Evolutionary conservation across 345 rosid genomes (phyloP).

Genomic region (Mercurialis annua): DNA sequence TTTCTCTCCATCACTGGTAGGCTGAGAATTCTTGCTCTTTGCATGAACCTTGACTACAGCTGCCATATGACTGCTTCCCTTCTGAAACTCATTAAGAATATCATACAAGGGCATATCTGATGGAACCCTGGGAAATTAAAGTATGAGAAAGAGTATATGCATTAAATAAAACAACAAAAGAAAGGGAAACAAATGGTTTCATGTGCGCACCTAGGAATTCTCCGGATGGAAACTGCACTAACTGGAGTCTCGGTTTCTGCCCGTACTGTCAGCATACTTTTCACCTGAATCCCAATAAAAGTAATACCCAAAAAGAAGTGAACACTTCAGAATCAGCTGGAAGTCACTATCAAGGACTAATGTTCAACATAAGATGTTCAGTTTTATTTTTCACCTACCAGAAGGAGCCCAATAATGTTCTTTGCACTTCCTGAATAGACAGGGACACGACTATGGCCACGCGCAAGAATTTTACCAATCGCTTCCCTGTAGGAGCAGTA

Average conservation of each 20-base stretch:
- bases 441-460: conserved; percentile 34
- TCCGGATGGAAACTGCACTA: conserved; percentile 30
- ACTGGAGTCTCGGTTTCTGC: conserved; percentile 32
- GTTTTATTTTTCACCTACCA: conserved; percentile 20
- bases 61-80: conserved; percentile 33
- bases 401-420: conserved; percentile 31
- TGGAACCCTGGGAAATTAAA: conserved; percentile 25
- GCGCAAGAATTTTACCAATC: conserved; percentile 32
- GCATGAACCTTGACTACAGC: conserved; percentile 22
- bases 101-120: conserved; percentile 28
- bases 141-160: conserved; percentile 18
- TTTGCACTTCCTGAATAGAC: conserved; percentile 25
- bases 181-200: not conserved
- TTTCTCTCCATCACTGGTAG: conserved; percentile 13
- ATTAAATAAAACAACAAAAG: not conserved
- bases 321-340: conserved; percentile 15
- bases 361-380: not conserved
- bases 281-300: conserved; percentile 21
- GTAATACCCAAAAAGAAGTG: not conserved
- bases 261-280: conserved; percentile 30
- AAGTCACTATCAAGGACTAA: not conserved
- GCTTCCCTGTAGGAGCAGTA: conserved; percentile 31
- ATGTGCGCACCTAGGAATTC: conserved; percentile 26
- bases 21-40: not conserved
- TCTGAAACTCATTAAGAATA: conserved; percentile 31